These are phyloP conservation scores for Lecanoromycetidae sp. DNA, from an alignment of 2,329 filamentous ascomycete species.

Conservation along the genomic window DNA sequence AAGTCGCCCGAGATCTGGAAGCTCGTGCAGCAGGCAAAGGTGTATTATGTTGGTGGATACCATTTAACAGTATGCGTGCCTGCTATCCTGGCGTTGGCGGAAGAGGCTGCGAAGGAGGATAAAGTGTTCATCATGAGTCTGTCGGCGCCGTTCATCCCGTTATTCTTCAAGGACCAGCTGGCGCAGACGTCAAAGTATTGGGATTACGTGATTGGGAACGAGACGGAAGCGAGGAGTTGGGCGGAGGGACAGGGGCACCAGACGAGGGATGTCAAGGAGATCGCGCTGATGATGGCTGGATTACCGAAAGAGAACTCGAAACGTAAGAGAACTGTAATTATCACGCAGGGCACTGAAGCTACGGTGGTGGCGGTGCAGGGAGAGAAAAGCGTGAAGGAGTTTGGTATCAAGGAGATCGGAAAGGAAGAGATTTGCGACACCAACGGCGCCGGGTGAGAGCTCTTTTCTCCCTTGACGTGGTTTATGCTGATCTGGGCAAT, in stretches of 20 bases:
- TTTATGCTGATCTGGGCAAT: background rate
- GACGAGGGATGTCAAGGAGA: slow-evolving; percentile 67
- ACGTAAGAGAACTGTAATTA: slow-evolving; percentile 72
- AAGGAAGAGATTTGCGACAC: slow-evolving; percentile 80
- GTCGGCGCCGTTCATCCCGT: slow-evolving; percentile 86
- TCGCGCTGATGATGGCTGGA: slow-evolving; percentile 73
- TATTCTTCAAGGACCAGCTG: slow-evolving; percentile 95
- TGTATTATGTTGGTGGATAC: slow-evolving; percentile 91
- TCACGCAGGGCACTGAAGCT: slow-evolving; percentile 89
- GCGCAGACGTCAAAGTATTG: slow-evolving; percentile 81
- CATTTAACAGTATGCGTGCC: slow-evolving; percentile 93
- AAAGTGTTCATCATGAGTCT: slow-evolving; percentile 86
- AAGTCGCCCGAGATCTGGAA: slow-evolving; percentile 86
- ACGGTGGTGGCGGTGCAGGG: slow-evolving; percentile 67
- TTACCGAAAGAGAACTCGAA: slow-evolving; percentile 84
- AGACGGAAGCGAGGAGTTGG: slow-evolving; percentile 84
- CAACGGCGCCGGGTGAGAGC: slow-evolving; percentile 66
- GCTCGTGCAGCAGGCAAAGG: slow-evolving; percentile 74
- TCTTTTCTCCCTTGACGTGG: background rate
- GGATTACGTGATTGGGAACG: slow-evolving; percentile 94
- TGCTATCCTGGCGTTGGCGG: slow-evolving; percentile 77
- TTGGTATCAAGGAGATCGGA: slow-evolving; percentile 67
- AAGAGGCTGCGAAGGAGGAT: slow-evolving; percentile 78
- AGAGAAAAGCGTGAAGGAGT: slow-evolving; percentile 56
- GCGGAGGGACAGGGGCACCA: slow-evolving; percentile 65